These are phyloP conservation scores for Angophora floribunda DNA, from an alignment of 345 rosid species.

Conservation along the genomic window DNA sequence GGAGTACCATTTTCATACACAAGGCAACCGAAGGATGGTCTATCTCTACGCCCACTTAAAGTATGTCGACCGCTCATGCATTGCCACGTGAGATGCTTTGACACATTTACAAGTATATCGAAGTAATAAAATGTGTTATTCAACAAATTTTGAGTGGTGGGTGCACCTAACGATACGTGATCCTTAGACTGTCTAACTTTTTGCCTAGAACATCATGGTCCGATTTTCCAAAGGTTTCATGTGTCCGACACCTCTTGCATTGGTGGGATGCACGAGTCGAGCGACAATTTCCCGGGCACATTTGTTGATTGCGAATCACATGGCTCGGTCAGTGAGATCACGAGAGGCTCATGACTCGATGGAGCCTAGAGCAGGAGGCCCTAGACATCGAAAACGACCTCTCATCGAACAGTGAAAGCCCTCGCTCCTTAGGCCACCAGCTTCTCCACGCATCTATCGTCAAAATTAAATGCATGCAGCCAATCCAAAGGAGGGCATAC, in stretches of 20 bases:
- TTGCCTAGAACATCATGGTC: rapidly evolving
- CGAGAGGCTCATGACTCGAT: not conserved
- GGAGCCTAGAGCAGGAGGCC: not conserved
- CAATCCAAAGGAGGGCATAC: not conserved
- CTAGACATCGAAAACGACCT: not conserved
- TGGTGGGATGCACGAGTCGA: not conserved
- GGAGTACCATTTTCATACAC: not conserved
- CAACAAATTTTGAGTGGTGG: rapidly evolving
- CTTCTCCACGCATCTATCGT: not conserved
- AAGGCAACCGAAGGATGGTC: not conserved
- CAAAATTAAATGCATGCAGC: not conserved
- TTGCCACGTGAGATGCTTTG: not conserved
- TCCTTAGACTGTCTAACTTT: not conserved
- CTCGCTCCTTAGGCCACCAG: not conserved
- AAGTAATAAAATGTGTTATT: rapidly evolving
- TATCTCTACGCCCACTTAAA: not conserved
- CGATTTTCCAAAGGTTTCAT: not conserved
- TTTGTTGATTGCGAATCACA: not conserved
- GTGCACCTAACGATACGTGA: rapidly evolving
- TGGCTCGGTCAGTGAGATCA: not conserved
- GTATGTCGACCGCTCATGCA: not conserved
- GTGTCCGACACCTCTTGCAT: rapidly evolving
- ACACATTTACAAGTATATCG: not conserved
- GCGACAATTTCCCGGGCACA: not conserved
- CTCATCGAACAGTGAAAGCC: not conserved